Evolutionary conservation across 176 grass and related monocot genomes (phyloP), one percentile per base, ranked within the genome.

Genomic region (Lolium rigidum): DNA sequence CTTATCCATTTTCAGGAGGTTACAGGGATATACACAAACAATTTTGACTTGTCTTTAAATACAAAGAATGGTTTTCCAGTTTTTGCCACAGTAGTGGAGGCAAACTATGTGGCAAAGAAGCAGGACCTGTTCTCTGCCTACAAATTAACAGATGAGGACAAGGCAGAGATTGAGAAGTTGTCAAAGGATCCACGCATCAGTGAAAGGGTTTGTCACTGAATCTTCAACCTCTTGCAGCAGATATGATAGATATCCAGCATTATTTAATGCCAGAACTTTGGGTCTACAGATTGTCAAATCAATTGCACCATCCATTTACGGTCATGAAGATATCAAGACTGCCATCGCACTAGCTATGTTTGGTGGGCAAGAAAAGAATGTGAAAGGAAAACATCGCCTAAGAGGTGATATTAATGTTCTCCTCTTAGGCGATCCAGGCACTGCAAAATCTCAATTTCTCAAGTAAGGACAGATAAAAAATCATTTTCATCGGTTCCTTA

Each of bases 11-110:
- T 91, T 63, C 90, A 99, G 97, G 97, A 99, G 87, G 94, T 99
- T 79, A 99, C 94, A 6, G 97, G 97, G 78, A 93, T 96, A 86
- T 99, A 99, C 82, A 99, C 97, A 4, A 99, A 99, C 77, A 99
- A 99, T 82, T 99, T 99, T 88, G 97, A 99, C 89, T 77, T 99
- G 65, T 99, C 94, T 44, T 82, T 99, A 64, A 99, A 99, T 82
- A 99, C 97, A 44, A 99, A 99, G 86, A 99, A 99, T 88, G 97
- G 97, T 67, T 99, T 99, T 85, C 97, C 97, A 64, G 97, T 99
- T 62, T 99, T 99, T 77, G 90, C 97, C 37, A 99, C 97, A 2
- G 94, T 99, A 47, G 94, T 99, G 61, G 97, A 99, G 82, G 97
- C 92, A 61, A 99, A 99, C 43, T 94, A 96, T 85, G 88, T 99